A percentile compares a stretch with the other conserved stretches of the same genome.
These are phyloP conservation scores for Termitomyces sp. DNA, from an alignment of 1,284 basidiomycete species.

Conservation along the genomic window DNA sequence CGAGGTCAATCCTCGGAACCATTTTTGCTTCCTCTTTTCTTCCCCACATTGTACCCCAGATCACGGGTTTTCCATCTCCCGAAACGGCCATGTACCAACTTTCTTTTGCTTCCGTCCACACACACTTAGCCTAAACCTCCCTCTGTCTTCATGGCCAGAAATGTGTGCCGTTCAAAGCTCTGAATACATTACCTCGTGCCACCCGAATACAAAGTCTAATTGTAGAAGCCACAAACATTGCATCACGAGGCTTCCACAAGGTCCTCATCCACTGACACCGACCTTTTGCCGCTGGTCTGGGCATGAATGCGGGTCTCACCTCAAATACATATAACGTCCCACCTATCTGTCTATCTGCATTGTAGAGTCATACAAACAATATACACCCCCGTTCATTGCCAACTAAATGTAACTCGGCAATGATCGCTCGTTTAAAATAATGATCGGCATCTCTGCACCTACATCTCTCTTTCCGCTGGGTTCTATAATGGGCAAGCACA, in stretches of 20 bases:
- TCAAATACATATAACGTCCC: background rate
- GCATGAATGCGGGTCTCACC: background rate
- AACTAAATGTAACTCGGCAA: slow-evolving; percentile 2
- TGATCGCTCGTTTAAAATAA: background rate
- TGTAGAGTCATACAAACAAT: background rate
- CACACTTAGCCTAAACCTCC: background rate
- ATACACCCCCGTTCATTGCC: background rate
- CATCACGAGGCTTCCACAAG: background rate
- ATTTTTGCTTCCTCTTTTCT: slow-evolving; percentile 12
- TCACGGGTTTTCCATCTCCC: slow-evolving; percentile 17
- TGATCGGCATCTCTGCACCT: background rate
- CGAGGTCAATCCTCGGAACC: slow-evolving; percentile 23
- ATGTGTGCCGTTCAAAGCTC: no score
- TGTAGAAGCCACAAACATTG: background rate
- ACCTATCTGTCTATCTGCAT: background rate
- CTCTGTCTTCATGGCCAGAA: background rate
- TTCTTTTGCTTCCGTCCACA: no score
- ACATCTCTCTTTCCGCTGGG: background rate
- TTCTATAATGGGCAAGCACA: background rate
- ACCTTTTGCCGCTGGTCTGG: background rate
- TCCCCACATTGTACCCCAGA: slow-evolving; percentile 21
- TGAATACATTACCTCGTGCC: background rate
- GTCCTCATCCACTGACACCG: background rate
- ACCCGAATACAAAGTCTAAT: background rate
- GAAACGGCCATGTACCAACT: no score